Percentiles rank a stretch among this genome's conserved stretches.
Evolutionary conservation across 371 early-diverging fungal genomes (phyloP).

Genomic region (Mucor lusitanicus): DNA sequence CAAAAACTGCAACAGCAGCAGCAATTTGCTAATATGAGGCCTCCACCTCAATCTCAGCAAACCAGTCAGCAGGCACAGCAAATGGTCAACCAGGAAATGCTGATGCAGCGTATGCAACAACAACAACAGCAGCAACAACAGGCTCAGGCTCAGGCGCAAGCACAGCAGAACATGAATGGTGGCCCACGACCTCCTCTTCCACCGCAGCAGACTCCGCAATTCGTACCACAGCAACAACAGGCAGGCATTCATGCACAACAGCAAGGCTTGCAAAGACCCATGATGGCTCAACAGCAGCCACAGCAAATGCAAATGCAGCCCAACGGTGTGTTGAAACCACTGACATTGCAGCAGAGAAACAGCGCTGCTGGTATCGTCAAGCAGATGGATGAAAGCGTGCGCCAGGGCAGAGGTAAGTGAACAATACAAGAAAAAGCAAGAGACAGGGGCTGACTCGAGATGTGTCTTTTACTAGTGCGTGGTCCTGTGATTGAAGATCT

Average conservation of each 20-base stretch:
- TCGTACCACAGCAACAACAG: conserved; percentile 8
- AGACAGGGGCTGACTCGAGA: neutral
- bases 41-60: conserved; percentile 3
- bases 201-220: conserved; percentile 9
- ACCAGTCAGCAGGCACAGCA: conserved; percentile 1
- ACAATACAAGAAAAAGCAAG: neutral
- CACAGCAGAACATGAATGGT: conserved; percentile 25
- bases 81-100: conserved; percentile 20
- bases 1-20: neutral
- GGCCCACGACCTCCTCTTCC: conserved; percentile 23
- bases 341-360: conserved; percentile 22
- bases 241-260: conserved; percentile 9
- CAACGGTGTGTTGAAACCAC: conserved; percentile 4
- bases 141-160: neutral
- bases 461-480: conserved; percentile 22
- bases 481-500: conserved; percentile 34
- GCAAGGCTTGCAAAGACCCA: conserved; percentile 15
- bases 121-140: conserved; percentile 15
- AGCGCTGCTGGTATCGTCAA: conserved; percentile 44
- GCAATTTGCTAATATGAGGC: conserved; percentile 3
- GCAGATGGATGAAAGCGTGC: conserved; percentile 47
- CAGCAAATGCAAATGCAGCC: conserved; percentile 5
- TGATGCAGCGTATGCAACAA: conserved; percentile 27
- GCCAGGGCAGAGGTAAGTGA: conserved; percentile 40
- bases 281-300: conserved; percentile 14